Conservation (phyloP, 202 grass and related monocot species). For the Setaria italica region DNA sequence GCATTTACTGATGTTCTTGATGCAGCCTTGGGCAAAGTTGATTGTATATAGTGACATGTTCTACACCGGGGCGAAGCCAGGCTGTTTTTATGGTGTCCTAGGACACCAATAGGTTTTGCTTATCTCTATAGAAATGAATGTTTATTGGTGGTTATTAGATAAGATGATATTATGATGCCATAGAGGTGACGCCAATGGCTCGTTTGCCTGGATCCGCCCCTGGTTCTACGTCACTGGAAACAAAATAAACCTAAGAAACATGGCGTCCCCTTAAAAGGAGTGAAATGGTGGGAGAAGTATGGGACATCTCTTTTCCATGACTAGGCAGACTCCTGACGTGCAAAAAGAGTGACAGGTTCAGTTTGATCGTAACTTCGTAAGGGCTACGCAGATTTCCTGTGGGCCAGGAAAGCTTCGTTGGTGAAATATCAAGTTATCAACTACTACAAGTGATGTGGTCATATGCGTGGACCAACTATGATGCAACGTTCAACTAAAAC, state of each 20-base stretch:
- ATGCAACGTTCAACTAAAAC: conserved; percentile 31
- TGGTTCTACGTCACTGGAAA: neutral
- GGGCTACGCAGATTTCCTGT: neutral
- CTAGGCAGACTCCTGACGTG: neutral
- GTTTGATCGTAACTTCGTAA: neutral
- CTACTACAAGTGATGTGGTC: conserved; percentile 12
- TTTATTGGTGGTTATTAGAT: too few relatives aligned
- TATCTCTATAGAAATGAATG: too few relatives aligned
- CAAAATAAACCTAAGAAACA: neutral
- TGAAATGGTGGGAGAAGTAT: neutral
- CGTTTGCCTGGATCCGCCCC: too few relatives aligned
- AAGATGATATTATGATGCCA: too few relatives aligned
- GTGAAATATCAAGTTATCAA: conserved; percentile 37
- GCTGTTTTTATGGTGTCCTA: too few relatives aligned
- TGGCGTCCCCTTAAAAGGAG: neutral
- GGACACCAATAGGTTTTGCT: too few relatives aligned
- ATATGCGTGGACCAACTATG: neutral
- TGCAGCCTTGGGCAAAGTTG: conserved; percentile 7
- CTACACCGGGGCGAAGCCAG: too few relatives aligned
- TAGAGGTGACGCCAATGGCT: too few relatives aligned
- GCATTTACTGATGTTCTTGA: neutral
- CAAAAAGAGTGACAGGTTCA: neutral
- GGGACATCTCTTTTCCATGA: neutral
- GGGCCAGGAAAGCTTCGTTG: neutral
- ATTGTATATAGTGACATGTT: neutral